Conservation (phyloP, 2,329 filamentous ascomycete genomes). For the Annulohypoxylon truncatum region DNA sequence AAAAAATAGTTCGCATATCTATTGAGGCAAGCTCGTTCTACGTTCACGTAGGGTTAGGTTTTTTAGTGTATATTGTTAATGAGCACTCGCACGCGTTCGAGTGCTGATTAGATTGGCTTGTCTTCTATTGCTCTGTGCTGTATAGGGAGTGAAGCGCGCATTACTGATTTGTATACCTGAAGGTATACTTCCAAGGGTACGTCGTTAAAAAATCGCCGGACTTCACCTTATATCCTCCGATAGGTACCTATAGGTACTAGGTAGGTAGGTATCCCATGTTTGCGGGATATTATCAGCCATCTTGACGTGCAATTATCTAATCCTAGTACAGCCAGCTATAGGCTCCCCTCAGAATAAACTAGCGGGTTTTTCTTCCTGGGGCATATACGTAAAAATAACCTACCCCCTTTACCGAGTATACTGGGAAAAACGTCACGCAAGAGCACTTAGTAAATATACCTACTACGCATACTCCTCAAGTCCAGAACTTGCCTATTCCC, state of each 20-base stretch:
- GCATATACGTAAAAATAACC: no score
- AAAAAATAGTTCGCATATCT: slow-evolving; percentile 8
- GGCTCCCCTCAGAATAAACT: neutral
- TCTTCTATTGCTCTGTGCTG: no score
- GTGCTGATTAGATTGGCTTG: neutral
- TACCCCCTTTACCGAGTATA: neutral
- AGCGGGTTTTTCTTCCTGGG: no score
- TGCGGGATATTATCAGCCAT: neutral
- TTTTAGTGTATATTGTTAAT: slow-evolving; percentile 36
- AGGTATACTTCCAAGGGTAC: no score
- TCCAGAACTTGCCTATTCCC: no score
- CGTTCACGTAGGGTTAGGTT: slow-evolving; percentile 5
- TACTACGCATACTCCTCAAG: no score
- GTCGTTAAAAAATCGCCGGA: no score
- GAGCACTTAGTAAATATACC: neutral
- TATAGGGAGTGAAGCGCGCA: no score
- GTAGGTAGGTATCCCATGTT: no score
- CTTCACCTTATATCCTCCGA: neutral
- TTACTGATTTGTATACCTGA: no score
- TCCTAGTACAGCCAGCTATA: neutral
- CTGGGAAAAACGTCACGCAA: neutral
- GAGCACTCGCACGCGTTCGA: neutral
- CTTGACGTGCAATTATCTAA: neutral
- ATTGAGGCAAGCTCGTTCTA: neutral
- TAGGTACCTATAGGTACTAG: no score